These are phyloP conservation scores for Parafenestella ontariensis DNA, from an alignment of 2,329 filamentous ascomycete species.

Conservation along the genomic window DNA sequence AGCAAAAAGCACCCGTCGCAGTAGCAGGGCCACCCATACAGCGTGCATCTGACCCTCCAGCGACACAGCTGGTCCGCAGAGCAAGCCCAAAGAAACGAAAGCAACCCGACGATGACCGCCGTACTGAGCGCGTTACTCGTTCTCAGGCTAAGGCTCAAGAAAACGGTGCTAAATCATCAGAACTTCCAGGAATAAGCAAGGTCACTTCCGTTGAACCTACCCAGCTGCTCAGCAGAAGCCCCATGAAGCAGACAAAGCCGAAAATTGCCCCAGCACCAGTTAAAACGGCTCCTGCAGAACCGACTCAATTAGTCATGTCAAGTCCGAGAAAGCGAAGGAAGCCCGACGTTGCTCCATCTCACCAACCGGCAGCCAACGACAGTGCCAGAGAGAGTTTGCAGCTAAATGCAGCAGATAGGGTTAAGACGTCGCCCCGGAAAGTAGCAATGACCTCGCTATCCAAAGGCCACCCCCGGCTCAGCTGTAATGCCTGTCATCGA, in stretches of 20 bases:
- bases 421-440: conserved; percentile 9
- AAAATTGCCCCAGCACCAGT: not conserved
- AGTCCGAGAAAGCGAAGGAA: conserved; percentile 5
- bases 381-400: not conserved
- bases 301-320: not conserved
- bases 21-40: not conserved
- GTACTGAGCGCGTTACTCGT: conserved; percentile 10
- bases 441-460: not conserved
- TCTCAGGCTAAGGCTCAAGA: conserved; percentile 14
- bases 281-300: not conserved
- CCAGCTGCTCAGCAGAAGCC: conserved; percentile 34
- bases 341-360: not conserved
- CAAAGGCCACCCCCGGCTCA: not conserved
- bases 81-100: conserved; percentile 10
- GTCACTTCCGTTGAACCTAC: not conserved
- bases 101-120: not conserved
- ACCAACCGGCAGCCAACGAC: not conserved
- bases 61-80: conserved; percentile 10
- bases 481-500: conserved; percentile 1
- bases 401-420: conserved; percentile 2
- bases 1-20: not conserved
- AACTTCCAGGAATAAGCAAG: not conserved
- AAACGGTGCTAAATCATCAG: not conserved
- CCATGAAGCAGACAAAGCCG: conserved; percentile 6
- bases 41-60: not conserved